A percentile compares a stretch with the other conserved stretches of the same genome.
phyloP scores from a whole-genome alignment of 1,284 basidiomycete genomes.

The Trichosporon asahii region DNA sequence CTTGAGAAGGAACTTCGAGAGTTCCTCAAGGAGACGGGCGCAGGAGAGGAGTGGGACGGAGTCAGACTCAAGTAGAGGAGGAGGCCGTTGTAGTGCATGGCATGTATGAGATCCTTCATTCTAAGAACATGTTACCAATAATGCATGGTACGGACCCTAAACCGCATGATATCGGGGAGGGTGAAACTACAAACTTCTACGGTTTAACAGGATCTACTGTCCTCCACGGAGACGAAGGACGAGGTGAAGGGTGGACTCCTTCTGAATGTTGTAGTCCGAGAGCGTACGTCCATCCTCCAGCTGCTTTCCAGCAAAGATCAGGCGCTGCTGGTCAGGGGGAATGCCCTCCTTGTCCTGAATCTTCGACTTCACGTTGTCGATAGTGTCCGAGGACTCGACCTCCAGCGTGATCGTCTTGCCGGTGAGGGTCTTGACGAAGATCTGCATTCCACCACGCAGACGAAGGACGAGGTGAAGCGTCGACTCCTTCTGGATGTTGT shows the following conservation, averaged over 20 bases:
- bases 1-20: slow-evolving; percentile 56
- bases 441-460: slow-evolving; percentile 73
- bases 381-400: slow-evolving; percentile 60
- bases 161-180: neutral
- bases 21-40: slow-evolving; percentile 57
- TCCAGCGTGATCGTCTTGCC: slow-evolving; percentile 60
- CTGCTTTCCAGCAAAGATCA: slow-evolving; percentile 94
- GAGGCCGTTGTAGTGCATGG: neutral
- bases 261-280: slow-evolving; percentile 71
- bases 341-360: slow-evolving; percentile 66
- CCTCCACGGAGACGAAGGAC: slow-evolving; percentile 64
- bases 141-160: neutral
- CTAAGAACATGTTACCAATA: neutral
- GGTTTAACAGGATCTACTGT: slow-evolving; percentile 10
- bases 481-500: slow-evolving; percentile 92
- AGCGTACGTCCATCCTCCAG: slow-evolving; percentile 94
- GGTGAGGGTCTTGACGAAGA: slow-evolving; percentile 65
- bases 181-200: neutral
- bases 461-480: slow-evolving; percentile 94
- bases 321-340: slow-evolving; percentile 87
- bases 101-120: neutral
- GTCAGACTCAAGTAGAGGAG: slow-evolving; percentile 30
- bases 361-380: slow-evolving; percentile 61
- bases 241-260: slow-evolving; percentile 53
- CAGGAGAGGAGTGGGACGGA: slow-evolving; percentile 42